Evolutionary conservation across 2,329 filamentous ascomycete genomes (phyloP).

Genomic region (Tolypocladium guangdongense): DNA sequence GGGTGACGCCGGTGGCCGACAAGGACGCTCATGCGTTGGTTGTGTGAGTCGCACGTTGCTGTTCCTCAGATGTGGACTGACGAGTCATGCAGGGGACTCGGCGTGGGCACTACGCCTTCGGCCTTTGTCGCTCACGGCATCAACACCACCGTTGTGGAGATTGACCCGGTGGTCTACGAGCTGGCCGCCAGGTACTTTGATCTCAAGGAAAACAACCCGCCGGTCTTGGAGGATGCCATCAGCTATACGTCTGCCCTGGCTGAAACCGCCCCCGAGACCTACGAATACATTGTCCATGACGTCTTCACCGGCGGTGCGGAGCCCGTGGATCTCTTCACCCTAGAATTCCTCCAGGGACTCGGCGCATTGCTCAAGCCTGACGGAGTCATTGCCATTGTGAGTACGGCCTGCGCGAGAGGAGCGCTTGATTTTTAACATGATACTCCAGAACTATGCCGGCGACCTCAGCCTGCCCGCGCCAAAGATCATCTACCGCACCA

Average conservation of each 20-base stretch:
- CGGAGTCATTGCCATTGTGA: constrained; percentile 79
- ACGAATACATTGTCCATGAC: constrained; percentile 92
- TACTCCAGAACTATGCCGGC: constrained; percentile 79
- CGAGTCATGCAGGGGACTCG: constrained; percentile 54
- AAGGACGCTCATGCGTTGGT: constrained; percentile 69
- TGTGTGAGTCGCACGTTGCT: constrained; percentile 48
- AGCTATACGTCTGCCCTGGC: constrained; percentile 46
- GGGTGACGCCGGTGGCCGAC: constrained; percentile 41
- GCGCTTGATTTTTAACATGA: background rate
- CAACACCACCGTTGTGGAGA: constrained; percentile 86
- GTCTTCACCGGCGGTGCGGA: constrained; percentile 96
- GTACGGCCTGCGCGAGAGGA: constrained; percentile 16
- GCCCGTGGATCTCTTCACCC: constrained; percentile 76
- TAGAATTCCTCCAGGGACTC: constrained; percentile 68
- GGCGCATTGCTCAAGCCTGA: constrained; percentile 60
- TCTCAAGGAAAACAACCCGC: constrained; percentile 64
- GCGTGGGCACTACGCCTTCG: constrained; percentile 82
- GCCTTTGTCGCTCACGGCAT: constrained; percentile 82
- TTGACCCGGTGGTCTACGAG: constrained; percentile 79
- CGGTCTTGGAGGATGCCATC: constrained; percentile 75
- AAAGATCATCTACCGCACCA: constrained; percentile 70
- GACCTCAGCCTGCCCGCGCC: constrained; percentile 71
- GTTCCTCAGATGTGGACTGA: background rate
- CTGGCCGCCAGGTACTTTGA: constrained; percentile 77
- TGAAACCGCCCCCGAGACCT: constrained; percentile 37